Conservation (phyloP, 225 moss, liverwort and hornwort species). For the Bryoerythrophyllum caledonicum region DNA sequence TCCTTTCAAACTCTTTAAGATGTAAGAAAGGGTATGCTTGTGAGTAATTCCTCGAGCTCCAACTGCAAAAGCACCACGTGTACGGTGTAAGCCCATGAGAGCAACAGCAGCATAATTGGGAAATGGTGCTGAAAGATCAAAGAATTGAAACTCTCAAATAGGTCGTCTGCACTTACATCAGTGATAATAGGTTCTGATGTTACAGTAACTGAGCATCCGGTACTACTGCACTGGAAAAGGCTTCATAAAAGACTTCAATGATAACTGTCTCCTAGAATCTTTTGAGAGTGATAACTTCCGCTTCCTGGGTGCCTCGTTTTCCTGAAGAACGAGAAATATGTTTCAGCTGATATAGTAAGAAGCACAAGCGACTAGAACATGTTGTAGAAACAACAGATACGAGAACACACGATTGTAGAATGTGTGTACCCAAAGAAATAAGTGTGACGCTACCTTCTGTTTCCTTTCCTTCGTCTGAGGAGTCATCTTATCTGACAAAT, state of each 20-base stretch:
- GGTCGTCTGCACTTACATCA: background rate
- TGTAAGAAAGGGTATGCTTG: conserved; percentile 11
- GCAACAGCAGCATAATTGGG: background rate
- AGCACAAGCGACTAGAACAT: background rate
- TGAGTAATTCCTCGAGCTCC: conserved; percentile 22
- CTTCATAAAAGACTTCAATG: conserved; percentile 39
- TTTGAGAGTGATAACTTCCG: conserved; percentile 33
- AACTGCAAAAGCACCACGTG: conserved; percentile 20
- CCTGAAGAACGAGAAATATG: conserved; percentile 26
- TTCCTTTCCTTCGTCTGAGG: conserved; percentile 15
- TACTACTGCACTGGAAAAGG: conserved; percentile 21
- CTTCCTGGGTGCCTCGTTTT: conserved; percentile 42
- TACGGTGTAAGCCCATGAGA: conserved; percentile 18
- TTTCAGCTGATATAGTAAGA: background rate
- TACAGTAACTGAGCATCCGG: background rate
- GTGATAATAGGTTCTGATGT: background rate
- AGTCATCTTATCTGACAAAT: background rate
- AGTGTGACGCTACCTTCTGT: conserved; percentile 23
- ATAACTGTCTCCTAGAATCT: conserved; percentile 25
- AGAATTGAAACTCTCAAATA: conserved; percentile 1
- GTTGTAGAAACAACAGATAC: background rate
- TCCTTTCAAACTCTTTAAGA: background rate
- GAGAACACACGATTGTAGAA: background rate
- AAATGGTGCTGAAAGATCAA: background rate
- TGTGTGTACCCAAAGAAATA: background rate